Evolutionary conservation across 331 rosid genomes (phyloP), one percentile per base, ranked within the genome.

Genomic region (Cydonia oblonga): DNA sequence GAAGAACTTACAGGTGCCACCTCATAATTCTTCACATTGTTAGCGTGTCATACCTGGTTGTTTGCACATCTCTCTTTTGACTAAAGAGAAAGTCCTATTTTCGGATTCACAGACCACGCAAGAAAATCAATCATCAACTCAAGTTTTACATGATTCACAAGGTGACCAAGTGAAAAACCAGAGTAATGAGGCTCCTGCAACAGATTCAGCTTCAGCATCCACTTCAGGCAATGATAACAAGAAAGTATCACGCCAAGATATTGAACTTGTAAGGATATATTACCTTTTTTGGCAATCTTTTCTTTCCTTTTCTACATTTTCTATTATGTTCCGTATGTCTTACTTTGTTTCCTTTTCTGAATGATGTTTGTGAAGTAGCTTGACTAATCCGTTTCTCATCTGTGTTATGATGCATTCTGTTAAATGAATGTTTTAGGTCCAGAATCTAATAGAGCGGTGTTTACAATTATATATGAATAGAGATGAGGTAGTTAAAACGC

Each of bases 401-500:
- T 67, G n/a, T 72, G 40, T 52, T 16, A 76, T 73, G 64, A 58
- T 70, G 52, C 69, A 75, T 51, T 89, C 60, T 78, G 35, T 35
- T 52, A n/a, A 81, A 68, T 35, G 59, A 67, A 68, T 76, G 29
- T 78, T 61, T 83, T 76, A 95, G 99, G 99, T 95, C 83, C 99
- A 95, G 87, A 91, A 91, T 84, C 87, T 95, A 63, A 95, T 95
- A 68, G 99, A 95, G 77, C 84, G 99, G 78, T 95, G 99, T 84
- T 71, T 95, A 64, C 97, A 95, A 58, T 73, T 95, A 64, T 95
- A 95, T 76, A 95, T 95, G 99, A 95, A 91, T 77, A 91, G 89
- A 88, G 97, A 91, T 58, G 99, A 95, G 79, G 99, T 95, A 59
- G 97, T 95, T 78, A 91, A 95, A 83, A 91, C 96, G 72, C 92